These are phyloP conservation scores for Wickerhamomyces canadensis DNA, from an alignment of 805 yeast genomes.

Conservation along the genomic window DNA sequence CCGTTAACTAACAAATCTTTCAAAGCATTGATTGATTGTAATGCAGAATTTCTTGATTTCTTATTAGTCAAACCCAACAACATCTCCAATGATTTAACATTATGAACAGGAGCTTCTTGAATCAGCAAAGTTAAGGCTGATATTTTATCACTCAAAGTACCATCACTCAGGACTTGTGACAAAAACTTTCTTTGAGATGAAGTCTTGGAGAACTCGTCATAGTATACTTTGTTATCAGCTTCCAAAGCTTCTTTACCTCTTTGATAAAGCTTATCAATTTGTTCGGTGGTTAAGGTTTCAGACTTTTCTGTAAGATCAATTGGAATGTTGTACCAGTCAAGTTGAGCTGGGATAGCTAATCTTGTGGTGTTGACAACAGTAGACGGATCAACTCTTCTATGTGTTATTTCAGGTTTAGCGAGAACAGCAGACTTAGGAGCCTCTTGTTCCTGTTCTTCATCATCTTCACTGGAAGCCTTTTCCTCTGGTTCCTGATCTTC, in stretches of 20 bases:
- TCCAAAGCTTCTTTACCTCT: slow-evolving; percentile 65
- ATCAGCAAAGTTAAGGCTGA: slow-evolving; percentile 88
- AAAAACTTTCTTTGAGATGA: slow-evolving; percentile 83
- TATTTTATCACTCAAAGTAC: slow-evolving; percentile 93
- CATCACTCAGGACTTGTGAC: slow-evolving; percentile 80
- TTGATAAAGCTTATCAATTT: slow-evolving; percentile 53
- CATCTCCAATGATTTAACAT: slow-evolving; percentile 76
- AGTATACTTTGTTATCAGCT: slow-evolving; percentile 64
- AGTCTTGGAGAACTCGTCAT: slow-evolving; percentile 66
- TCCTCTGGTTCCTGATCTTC: slow-evolving; percentile 14
- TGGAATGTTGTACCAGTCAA: slow-evolving; percentile 74
- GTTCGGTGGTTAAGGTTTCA: slow-evolving; percentile 37
- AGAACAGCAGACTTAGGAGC: slow-evolving; percentile 11
- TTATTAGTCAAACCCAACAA: slow-evolving; percentile 75
- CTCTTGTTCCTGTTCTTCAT: slow-evolving; percentile 12
- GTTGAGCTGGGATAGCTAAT: slow-evolving; percentile 52
- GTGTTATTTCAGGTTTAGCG: slow-evolving; percentile 19
- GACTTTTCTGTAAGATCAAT: slow-evolving; percentile 25
- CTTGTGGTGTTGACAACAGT: slow-evolving; percentile 49
- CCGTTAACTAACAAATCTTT: slow-evolving; percentile 85
- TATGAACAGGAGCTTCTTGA: slow-evolving; percentile 94
- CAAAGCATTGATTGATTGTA: slow-evolving; percentile 84
- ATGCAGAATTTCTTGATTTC: slow-evolving; percentile 88
- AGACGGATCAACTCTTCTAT: slow-evolving; percentile 26
- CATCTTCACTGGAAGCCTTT: too few species aligned